Base-by-base conservation (phyloP, 495 filamentous ascomycete species). In the Bacidia rubella region DNA sequence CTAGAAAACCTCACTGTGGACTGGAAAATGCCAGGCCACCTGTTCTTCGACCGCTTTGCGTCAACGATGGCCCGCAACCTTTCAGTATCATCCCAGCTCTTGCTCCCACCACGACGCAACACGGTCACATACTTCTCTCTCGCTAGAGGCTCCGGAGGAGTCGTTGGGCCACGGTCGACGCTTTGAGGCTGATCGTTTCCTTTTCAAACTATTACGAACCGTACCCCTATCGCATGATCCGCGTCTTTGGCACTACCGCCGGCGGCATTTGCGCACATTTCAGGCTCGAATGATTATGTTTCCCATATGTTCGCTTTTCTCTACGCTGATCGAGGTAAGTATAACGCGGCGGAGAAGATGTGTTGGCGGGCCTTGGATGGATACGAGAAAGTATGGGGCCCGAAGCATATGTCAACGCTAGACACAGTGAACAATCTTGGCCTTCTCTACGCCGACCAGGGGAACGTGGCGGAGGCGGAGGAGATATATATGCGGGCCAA, bases 371-470 rank as follows among this genome's bases (percentile, higher is more conserved):
- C 66, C 29, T 63, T 69, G 43, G 27, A 63, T 55, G 64, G 62
- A 55, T 51, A 56, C 5, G 68, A 73, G 59, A 63, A 66, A 54
- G 57, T 55, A 25, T 53, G 65, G 11, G 69, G 69, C 25, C 57
- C 54, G 32, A n/a, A 39, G 9, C 32, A 39, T 39, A 9, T n/a
- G 10, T 39, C 32, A 9, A 39, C 32, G n/a, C 32, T 39, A 9
- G 10, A n/a, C n/a, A n/a, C n/a, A 10, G n/a, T 39, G 10, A 39
- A 39, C 32, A 39, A n/a, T n/a, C 9, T 39, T 10, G 9, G 32
- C 32, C n/a, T 39, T 9, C 32, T 39, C n/a, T 10, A 39, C n/a
- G 32, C 32, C 32, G n/a, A n/a, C n/a, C 32, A n/a, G n/a, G 32
- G 32, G 9, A n/a, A n/a, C 10, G 10, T 10, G 9, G n/a, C n/a